Evolutionary conservation across 23 red algal genomes (phyloP).

Genomic region (Gracilariopsis chorda): DNA sequence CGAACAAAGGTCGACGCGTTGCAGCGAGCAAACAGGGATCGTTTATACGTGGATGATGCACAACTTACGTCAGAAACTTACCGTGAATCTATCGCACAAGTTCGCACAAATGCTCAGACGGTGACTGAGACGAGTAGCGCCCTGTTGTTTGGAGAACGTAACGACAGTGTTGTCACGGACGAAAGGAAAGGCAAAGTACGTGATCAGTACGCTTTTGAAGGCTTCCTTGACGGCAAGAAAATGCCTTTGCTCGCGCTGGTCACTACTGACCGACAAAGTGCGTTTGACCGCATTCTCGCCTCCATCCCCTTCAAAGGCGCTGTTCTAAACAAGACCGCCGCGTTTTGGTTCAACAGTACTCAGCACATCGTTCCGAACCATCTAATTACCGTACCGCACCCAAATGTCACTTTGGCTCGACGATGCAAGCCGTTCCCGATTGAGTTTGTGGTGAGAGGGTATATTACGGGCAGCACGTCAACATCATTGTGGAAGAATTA

Average conservation of each 20-base stretch:
- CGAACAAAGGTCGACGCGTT: constrained; percentile 55
- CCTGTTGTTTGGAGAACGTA: constrained; percentile 13
- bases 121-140: constrained; percentile 17
- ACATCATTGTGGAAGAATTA: constrained; percentile 99
- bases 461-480: constrained; percentile 93
- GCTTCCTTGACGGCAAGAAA: constrained; percentile 9
- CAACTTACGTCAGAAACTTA: constrained; percentile 63
- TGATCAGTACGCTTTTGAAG: constrained; percentile 83
- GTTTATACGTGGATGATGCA: constrained; percentile 92
- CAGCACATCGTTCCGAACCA: constrained; percentile 93
- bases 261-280: constrained; percentile 96
- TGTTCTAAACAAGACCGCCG: constrained; percentile 91
- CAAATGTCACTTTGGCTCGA: constrained; percentile 82
- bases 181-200: constrained; percentile 90
- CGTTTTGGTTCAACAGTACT: constrained; percentile 92
- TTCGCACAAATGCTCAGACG: background rate
- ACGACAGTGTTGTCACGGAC: background rate
- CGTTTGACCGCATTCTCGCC: constrained; percentile 97
- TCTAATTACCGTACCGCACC: constrained; percentile 93
- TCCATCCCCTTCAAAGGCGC: constrained; percentile 95
- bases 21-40: constrained; percentile 91
- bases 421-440: constrained; percentile 94
- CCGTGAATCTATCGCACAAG: constrained; percentile 41
- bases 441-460: constrained; percentile 98
- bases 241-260: constrained; percentile 78